Evolutionary conservation across 2,329 filamentous ascomycete genomes (phyloP).

Genomic region (Alternaria burnsii): DNA sequence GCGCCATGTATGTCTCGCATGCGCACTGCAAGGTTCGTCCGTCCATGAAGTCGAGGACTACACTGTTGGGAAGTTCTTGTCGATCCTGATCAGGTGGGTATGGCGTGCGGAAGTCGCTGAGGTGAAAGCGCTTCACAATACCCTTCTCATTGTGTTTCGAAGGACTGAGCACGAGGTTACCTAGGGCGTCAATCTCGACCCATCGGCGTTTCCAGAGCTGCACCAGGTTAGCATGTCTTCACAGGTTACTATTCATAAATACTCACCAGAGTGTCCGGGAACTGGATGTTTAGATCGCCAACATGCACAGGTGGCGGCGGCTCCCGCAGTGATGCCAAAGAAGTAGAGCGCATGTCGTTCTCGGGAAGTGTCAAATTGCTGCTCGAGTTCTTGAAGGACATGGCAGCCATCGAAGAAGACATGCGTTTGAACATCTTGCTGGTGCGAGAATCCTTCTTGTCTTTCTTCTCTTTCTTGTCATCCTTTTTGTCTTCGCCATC

Average conservation of each 20-base stretch:
- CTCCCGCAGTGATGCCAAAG: constrained; percentile 47
- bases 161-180: constrained; percentile 81
- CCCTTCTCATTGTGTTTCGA: constrained; percentile 69
- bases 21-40: constrained; percentile 70
- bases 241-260: not conserved
- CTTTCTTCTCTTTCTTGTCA: constrained; percentile 59
- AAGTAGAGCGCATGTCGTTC: constrained; percentile 41
- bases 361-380: constrained; percentile 52
- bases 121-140: constrained; percentile 81
- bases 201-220: constrained; percentile 91
- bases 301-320: constrained; percentile 70
- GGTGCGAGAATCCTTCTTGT: constrained; percentile 65
- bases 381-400: constrained; percentile 60
- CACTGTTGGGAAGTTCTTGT: constrained; percentile 90
- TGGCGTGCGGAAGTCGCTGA: constrained; percentile 82
- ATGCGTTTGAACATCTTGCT: constrained; percentile 73
- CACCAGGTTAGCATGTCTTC: constrained; percentile 11
- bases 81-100: constrained; percentile 88
- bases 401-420: constrained; percentile 65
- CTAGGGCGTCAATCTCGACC: constrained; percentile 83
- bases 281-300: constrained; percentile 95
- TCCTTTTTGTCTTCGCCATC: constrained; percentile 52
- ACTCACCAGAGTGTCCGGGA: constrained; percentile 82
- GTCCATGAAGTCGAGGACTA: constrained; percentile 69
- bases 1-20: constrained; percentile 47